These are phyloP conservation scores for Fusarium sp. DNA, from an alignment of 2,329 filamentous ascomycete species.

Conservation along the genomic window DNA sequence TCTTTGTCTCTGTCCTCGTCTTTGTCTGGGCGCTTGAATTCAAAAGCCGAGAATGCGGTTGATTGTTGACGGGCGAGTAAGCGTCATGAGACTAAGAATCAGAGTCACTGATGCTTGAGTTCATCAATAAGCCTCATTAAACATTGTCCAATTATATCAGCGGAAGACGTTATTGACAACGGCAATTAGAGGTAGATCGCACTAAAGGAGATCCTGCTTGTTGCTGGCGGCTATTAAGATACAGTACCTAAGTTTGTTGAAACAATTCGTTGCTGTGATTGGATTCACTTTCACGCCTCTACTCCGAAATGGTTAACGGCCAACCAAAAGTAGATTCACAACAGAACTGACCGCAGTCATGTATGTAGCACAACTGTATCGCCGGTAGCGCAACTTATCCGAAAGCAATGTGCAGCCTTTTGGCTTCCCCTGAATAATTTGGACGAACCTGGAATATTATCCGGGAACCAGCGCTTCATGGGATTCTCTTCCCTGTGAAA, in stretches of 20 bases:
- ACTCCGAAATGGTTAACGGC: conserved; percentile 19
- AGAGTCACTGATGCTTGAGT: background rate
- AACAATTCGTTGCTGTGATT: conserved; percentile 16
- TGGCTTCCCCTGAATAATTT: background rate
- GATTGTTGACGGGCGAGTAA: background rate
- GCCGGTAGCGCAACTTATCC: conserved; percentile 39
- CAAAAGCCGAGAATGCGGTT: background rate
- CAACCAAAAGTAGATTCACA: conserved; percentile 10
- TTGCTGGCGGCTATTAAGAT: conserved; percentile 28
- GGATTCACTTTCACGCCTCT: conserved; percentile 5
- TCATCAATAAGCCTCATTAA: conserved; percentile 11
- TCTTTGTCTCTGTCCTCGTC: background rate
- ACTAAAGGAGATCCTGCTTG: conserved; percentile 6
- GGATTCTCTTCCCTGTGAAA: background rate
- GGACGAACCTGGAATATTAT: background rate
- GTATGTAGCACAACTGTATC: background rate
- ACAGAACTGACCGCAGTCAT: background rate
- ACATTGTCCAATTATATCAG: background rate
- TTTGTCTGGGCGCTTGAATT: background rate
- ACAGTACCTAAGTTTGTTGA: background rate
- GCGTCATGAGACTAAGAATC: background rate
- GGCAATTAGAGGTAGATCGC: background rate
- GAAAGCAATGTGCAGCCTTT: conserved; percentile 25
- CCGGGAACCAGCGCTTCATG: background rate
- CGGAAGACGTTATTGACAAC: background rate